A percentile compares a stretch with the other conserved stretches of the same genome.
Evolutionary conservation across 2,329 filamentous ascomycete species (phyloP).

Genomic region (Ustulina deusta): DNA sequence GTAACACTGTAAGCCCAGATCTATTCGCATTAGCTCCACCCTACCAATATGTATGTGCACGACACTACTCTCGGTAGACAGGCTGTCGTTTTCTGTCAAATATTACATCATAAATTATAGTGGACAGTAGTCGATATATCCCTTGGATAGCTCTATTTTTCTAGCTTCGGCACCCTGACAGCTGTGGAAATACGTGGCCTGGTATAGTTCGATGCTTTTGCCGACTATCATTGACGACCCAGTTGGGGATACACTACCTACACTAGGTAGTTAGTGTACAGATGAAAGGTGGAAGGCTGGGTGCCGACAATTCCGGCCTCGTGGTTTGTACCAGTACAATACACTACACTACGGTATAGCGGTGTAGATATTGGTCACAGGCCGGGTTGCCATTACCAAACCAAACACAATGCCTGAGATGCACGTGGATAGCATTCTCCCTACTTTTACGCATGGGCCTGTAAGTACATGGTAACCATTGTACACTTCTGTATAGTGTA

Average conservation of each 20-base stretch:
- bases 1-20: background rate
- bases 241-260: background rate
- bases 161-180: background rate
- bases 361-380: background rate
- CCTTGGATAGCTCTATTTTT: background rate
- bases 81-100: too few relatives aligned
- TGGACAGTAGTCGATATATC: background rate
- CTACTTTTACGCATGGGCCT: too few relatives aligned
- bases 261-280: background rate
- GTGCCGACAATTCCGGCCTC: background rate
- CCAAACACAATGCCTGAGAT: too few relatives aligned
- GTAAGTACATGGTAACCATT: too few relatives aligned
- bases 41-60: too few relatives aligned
- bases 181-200: slow-evolving; percentile 9
- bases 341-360: background rate
- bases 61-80: too few relatives aligned
- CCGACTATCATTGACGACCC: too few relatives aligned
- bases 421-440: background rate
- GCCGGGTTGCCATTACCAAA: too few relatives aligned
- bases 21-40: background rate
- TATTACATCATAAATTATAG: too few relatives aligned
- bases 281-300: background rate
- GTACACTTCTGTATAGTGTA: too few relatives aligned
- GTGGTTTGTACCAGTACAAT: background rate
- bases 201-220: slow-evolving; percentile 12